phyloP scores from a whole-genome alignment of 495 filamentous ascomycete species.

The Aspergillus cavernicola region DNA sequence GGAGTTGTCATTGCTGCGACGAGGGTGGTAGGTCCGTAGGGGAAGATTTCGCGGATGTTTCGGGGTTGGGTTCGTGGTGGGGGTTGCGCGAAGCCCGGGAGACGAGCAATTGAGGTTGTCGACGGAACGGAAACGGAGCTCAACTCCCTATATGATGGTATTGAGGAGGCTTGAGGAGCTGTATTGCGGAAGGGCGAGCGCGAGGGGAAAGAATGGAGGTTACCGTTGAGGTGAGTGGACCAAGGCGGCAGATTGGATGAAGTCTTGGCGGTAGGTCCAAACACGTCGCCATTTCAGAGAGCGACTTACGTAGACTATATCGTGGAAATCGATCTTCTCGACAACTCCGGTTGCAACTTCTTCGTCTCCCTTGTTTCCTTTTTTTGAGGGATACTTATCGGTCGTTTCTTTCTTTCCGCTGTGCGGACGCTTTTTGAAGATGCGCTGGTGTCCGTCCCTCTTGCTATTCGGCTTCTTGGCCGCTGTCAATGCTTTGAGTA shows the following conservation, averaged over 20 bases:
- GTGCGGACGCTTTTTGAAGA: slow-evolving; percentile 46
- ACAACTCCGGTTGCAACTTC: slow-evolving; percentile 17
- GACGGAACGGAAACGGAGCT: not conserved
- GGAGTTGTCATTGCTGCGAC: slow-evolving; percentile 60
- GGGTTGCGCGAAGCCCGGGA: not conserved
- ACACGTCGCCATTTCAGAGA: slow-evolving; percentile 46
- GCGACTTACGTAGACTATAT: not conserved
- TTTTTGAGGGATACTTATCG: slow-evolving; percentile 15
- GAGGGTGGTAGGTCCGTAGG: slow-evolving; percentile 18
- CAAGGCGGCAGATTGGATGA: slow-evolving; percentile 28
- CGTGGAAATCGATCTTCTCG: slow-evolving; percentile 8
- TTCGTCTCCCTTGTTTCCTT: slow-evolving; percentile 18
- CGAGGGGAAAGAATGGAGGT: slow-evolving; percentile 1
- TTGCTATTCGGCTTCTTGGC: slow-evolving; percentile 60
- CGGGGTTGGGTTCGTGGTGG: not conserved
- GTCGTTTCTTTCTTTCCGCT: slow-evolving; percentile 29
- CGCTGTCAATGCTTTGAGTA: slow-evolving; percentile 71
- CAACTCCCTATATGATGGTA: not conserved
- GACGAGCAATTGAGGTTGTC: slow-evolving; percentile 9
- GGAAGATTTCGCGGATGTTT: slow-evolving; percentile 7
- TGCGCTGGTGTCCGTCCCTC: slow-evolving; percentile 74
- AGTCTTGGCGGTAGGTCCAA: slow-evolving; percentile 46
- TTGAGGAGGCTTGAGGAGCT: not conserved
- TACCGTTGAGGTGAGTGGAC: slow-evolving; percentile 10
- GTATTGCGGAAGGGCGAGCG: not conserved